Evolutionary conservation across 1,284 basidiomycete species (phyloP).

Genomic region (Trametes versicolor): DNA sequence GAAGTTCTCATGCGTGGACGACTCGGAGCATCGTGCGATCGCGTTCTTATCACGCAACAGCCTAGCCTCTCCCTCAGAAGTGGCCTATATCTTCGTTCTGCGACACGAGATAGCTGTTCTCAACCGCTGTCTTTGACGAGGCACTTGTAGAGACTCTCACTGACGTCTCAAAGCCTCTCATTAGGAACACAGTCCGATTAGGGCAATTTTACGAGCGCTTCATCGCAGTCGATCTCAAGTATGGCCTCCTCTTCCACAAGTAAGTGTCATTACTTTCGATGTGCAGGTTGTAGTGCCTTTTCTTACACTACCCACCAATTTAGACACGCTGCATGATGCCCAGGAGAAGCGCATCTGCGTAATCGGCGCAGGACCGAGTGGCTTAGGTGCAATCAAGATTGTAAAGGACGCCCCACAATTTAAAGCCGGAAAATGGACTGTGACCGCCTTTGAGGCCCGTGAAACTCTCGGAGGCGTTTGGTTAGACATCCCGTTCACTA

Average conservation of each 20-base stretch:
- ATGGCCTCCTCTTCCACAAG: slow-evolving; percentile 27
- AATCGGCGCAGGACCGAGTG: slow-evolving; percentile 75
- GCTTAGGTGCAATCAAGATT: slow-evolving; percentile 72
- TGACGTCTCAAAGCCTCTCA: neutral
- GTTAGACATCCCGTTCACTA: slow-evolving; percentile 49
- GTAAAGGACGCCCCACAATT: slow-evolving; percentile 66
- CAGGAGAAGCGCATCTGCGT: slow-evolving; percentile 59
- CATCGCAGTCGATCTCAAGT: no score
- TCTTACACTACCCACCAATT: neutral
- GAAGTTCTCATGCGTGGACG: neutral
- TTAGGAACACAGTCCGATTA: no score
- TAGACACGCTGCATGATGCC: neutral
- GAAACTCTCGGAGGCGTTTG: slow-evolving; percentile 78
- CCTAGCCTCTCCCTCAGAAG: neutral
- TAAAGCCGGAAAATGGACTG: slow-evolving; percentile 64
- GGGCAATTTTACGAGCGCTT: neutral
- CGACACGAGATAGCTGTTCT: neutral
- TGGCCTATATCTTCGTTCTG: neutral
- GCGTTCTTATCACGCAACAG: slow-evolving; percentile 30
- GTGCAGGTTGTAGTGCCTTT: neutral
- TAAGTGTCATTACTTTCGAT: slow-evolving; percentile 2
- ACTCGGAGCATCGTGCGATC: slow-evolving; percentile 26
- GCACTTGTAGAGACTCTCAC: no score
- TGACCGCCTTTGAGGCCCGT: slow-evolving; percentile 68
- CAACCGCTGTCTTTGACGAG: neutral